These are phyloP conservation scores for Tetradesmus lagerheimii DNA, from an alignment of 139 green algal genomes.

Conservation along the genomic window DNA sequence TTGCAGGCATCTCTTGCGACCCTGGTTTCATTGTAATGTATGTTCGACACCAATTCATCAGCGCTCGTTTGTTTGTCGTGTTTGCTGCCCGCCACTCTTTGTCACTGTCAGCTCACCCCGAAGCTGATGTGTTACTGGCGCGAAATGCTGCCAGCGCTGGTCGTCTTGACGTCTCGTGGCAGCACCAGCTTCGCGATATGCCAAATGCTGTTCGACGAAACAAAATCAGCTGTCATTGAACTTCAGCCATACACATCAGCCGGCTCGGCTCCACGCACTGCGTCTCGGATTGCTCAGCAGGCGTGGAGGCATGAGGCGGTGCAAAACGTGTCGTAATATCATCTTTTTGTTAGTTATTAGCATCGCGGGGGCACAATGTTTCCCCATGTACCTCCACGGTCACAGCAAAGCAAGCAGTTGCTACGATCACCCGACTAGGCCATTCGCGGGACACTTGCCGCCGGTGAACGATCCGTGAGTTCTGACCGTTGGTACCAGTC, in stretches of 20 bases:
- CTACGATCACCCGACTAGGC: not conserved
- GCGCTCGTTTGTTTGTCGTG: too few species aligned
- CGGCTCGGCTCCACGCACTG: not conserved
- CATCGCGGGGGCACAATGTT: not conserved
- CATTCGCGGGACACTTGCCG: not conserved
- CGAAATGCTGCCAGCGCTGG: not conserved
- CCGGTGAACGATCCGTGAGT: not conserved
- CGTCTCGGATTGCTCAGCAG: not conserved
- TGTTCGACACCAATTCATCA: too few species aligned
- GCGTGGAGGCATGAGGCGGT: not conserved
- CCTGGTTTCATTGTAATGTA: too few species aligned
- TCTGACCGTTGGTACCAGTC: too few species aligned
- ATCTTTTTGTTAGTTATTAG: not conserved
- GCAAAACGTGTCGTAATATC: not conserved
- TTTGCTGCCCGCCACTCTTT: not conserved
- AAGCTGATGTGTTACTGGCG: not conserved
- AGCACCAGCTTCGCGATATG: too few species aligned
- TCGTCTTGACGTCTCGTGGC: too few species aligned
- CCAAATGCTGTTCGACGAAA: too few species aligned
- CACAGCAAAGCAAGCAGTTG: not conserved
- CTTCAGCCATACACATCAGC: not conserved
- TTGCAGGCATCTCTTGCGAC: too few species aligned
- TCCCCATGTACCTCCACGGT: not conserved
- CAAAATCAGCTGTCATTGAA: too few species aligned
- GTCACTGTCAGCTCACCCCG: not conserved